These are phyloP conservation scores for Cyberlindnera petersonii DNA, from an alignment of 805 yeast genomes.

Conservation along the genomic window DNA sequence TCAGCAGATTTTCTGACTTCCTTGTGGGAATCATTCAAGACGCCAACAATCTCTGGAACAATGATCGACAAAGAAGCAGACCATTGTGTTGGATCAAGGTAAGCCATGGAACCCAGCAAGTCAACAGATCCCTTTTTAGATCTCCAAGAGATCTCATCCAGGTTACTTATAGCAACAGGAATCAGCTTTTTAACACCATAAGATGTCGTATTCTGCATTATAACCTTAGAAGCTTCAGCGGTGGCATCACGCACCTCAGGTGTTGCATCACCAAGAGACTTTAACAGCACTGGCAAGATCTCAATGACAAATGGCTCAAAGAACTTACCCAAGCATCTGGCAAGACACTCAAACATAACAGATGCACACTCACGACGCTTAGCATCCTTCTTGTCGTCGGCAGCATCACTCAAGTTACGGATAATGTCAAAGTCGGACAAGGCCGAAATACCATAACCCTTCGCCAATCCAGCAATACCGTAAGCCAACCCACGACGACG, in stretches of 20 bases:
- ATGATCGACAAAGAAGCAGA: constrained; percentile 85
- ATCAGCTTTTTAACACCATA: constrained; percentile 88
- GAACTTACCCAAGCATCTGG: constrained; percentile 65
- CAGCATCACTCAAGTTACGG: constrained; percentile 70
- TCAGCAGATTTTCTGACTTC: constrained; percentile 97
- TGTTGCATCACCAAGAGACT: constrained; percentile 78
- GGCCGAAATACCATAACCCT: constrained; percentile 82
- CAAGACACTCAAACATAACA: constrained; percentile 78
- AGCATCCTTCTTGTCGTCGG: constrained; percentile 79
- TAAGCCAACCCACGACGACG: constrained; percentile 89
- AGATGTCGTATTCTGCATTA: constrained; percentile 89
- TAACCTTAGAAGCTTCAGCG: constrained; percentile 75
- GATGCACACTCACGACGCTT: constrained; percentile 83
- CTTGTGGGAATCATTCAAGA: constrained; percentile 89
- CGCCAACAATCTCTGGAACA: constrained; percentile 95
- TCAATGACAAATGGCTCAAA: constrained; percentile 96
- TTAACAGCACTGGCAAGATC: constrained; percentile 74
- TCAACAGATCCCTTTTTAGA: constrained; percentile 96
- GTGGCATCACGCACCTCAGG: constrained; percentile 90
- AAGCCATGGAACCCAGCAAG: constrained; percentile 95
- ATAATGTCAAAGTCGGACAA: constrained; percentile 74
- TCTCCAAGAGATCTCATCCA: constrained; percentile 93
- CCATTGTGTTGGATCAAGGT: constrained; percentile 89
- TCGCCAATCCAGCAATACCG: constrained; percentile 90
- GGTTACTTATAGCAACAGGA: constrained; percentile 81